Evolutionary conservation across 306 rosid genomes (phyloP).

Genomic region (Canavalia gladiata): DNA sequence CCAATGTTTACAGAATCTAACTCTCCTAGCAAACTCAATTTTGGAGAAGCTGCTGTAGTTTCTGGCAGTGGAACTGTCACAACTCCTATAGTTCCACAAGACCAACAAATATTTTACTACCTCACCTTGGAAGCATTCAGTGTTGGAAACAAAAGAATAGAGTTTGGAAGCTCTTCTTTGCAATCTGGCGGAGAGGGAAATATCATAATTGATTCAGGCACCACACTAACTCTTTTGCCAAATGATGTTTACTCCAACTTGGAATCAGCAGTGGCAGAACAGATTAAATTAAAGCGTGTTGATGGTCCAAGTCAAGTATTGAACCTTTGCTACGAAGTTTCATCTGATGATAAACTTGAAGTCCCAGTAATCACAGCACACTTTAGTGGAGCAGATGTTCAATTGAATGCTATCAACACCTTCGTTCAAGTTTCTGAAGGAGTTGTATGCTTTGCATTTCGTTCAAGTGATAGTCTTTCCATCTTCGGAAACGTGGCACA

Average conservation of each 20-base stretch:
- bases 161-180: not conserved
- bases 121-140: not conserved
- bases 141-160: not conserved
- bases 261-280: conserved; percentile 38
- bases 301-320: not conserved
- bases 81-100: not conserved
- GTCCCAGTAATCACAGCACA: conserved; percentile 49
- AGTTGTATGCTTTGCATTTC: conserved; percentile 59
- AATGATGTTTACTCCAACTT: conserved; percentile 6
- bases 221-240: conserved; percentile 45
- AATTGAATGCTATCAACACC: conserved; percentile 43
- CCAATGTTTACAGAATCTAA: not conserved
- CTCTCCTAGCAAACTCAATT: not conserved
- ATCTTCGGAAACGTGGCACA: conserved; percentile 71
- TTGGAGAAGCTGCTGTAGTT: conserved; percentile 44
- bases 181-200: conserved; percentile 20
- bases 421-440: conserved; percentile 42
- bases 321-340: conserved; percentile 46
- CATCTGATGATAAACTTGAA: not conserved
- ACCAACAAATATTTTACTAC: not conserved
- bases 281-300: not conserved
- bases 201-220: conserved; percentile 57
- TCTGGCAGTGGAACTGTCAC: conserved; percentile 15
- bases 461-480: fast-evolving
- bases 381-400: conserved; percentile 53